A percentile compares a stretch with the other conserved stretches of the same genome.
Conservation (phyloP, 2,329 filamentous ascomycete genomes). For the Gliomastix tumulicola region DNA sequence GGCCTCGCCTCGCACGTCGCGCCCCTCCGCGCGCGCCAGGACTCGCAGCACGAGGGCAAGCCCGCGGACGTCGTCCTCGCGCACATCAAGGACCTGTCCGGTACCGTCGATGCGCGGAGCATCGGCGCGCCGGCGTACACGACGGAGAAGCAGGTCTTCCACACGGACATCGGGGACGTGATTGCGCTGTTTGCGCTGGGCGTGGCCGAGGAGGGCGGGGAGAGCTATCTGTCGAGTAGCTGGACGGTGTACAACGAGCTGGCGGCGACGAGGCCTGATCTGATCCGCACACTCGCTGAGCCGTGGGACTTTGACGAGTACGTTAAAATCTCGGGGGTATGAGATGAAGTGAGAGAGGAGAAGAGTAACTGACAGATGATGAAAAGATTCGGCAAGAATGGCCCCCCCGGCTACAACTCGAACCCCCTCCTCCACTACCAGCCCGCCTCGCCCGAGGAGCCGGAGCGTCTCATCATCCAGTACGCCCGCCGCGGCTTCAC, state of each 20-base stretch:
- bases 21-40: constrained; percentile 43
- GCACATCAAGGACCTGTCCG: constrained; percentile 56
- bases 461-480: constrained; percentile 51
- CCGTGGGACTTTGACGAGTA: constrained; percentile 39
- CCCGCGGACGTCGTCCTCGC: constrained; percentile 44
- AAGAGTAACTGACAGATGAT: neutral
- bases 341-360: too few species aligned
- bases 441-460: constrained; percentile 30
- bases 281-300: constrained; percentile 48
- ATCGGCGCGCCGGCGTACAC: constrained; percentile 55
- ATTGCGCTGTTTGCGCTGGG: constrained; percentile 50
- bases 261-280: constrained; percentile 48
- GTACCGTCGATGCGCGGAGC: constrained; percentile 14
- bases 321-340: constrained; percentile 9
- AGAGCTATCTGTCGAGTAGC: constrained; percentile 50
- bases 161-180: constrained; percentile 54
- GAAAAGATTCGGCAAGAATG: constrained; percentile 35
- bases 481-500: constrained; percentile 54
- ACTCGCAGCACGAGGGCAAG: constrained; percentile 34
- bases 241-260: constrained; percentile 58
- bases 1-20: constrained; percentile 54
- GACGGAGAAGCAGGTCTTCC: constrained; percentile 54
- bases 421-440: constrained; percentile 52
- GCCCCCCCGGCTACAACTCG: constrained; percentile 32
- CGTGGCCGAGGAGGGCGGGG: constrained; percentile 44